Percentiles rank a stretch among this genome's conserved stretches.
phyloP scores from a whole-genome alignment of 352 stramenopile genomes.

The Phytophthora tentaculata region DNA sequence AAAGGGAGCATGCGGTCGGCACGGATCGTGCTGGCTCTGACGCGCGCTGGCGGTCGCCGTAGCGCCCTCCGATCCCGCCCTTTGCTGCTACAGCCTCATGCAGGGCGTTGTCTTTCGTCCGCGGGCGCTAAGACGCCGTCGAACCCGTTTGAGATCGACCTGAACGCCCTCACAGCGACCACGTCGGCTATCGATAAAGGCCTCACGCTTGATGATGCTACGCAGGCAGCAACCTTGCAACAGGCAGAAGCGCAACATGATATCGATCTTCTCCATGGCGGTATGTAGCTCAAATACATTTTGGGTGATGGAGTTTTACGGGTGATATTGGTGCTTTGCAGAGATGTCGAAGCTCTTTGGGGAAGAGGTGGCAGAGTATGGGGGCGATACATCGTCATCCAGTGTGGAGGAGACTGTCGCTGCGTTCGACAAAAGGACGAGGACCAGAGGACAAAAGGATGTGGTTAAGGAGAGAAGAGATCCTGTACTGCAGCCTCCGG shows the following conservation, averaged over 20 bases:
- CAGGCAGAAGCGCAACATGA: constrained; percentile 31
- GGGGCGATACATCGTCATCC: constrained; percentile 15
- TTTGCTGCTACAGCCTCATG: not conserved
- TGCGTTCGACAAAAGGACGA: constrained; percentile 1
- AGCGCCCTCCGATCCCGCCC: not conserved
- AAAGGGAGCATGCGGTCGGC: constrained; percentile 9
- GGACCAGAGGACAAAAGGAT: not conserved
- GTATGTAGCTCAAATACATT: constrained; percentile 16
- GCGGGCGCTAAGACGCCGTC: constrained; percentile 2
- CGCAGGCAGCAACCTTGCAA: constrained; percentile 27
- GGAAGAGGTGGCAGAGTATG: constrained; percentile 47
- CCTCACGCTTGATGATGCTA: constrained; percentile 23
- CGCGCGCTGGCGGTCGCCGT: constrained; percentile 3
- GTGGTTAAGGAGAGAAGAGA: not conserved
- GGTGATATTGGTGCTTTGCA: constrained; percentile 17
- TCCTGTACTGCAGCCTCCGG: not conserved
- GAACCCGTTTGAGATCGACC: constrained; percentile 67
- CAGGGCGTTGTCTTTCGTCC: constrained; percentile 12
- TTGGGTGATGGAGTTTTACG: no score
- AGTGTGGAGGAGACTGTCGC: constrained; percentile 10
- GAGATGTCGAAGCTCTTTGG: constrained; percentile 63
- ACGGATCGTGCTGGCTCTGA: constrained; percentile 8
- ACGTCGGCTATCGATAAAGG: constrained; percentile 13
- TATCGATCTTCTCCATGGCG: constrained; percentile 52
- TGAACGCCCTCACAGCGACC: constrained; percentile 32